Conservation (phyloP, 768 basidiomycete genomes). For the Suillus sp. region DNA sequence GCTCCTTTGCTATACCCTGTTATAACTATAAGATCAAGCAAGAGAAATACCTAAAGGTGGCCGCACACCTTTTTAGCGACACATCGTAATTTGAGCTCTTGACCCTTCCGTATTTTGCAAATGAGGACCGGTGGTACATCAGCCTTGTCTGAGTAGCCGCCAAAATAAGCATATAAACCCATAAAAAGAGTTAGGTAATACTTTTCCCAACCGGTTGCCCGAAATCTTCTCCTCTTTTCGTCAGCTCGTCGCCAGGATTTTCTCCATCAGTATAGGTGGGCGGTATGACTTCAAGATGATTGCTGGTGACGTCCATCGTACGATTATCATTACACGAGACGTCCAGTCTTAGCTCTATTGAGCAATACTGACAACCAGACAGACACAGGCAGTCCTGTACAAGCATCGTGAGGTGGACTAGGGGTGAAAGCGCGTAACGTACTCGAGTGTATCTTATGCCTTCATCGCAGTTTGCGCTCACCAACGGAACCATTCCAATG, state of each 20-base stretch:
- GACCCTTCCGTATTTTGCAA: slow-evolving; percentile 91
- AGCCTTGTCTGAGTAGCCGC: slow-evolving; percentile 53
- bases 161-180: slow-evolving; percentile 13
- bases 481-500: slow-evolving; percentile 89
- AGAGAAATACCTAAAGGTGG: slow-evolving; percentile 2
- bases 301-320: slow-evolving; percentile 86
- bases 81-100: slow-evolving; percentile 84
- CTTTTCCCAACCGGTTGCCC: slow-evolving; percentile 87
- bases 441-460: slow-evolving; percentile 81
- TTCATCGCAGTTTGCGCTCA: slow-evolving; percentile 86
- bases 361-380: slow-evolving; percentile 82
- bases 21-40: slow-evolving; percentile 6
- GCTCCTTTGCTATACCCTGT: slow-evolving; percentile 98
- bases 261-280: slow-evolving; percentile 42
- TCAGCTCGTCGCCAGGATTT: slow-evolving; percentile 63
- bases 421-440: slow-evolving; percentile 23
- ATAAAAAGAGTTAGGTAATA: slow-evolving; percentile 35
- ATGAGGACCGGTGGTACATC: slow-evolving; percentile 73
- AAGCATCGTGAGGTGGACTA: slow-evolving; percentile 3
- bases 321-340: slow-evolving; percentile 71
- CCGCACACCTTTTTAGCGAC: slow-evolving; percentile 86
- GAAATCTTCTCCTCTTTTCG: slow-evolving; percentile 73
- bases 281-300: slow-evolving; percentile 70
- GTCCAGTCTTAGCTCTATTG: slow-evolving; percentile 78
- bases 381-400: slow-evolving; percentile 89